Base-by-base conservation (phyloP, 495 filamentous ascomycete genomes). In the Friedmanniomyces endolithicus region DNA sequence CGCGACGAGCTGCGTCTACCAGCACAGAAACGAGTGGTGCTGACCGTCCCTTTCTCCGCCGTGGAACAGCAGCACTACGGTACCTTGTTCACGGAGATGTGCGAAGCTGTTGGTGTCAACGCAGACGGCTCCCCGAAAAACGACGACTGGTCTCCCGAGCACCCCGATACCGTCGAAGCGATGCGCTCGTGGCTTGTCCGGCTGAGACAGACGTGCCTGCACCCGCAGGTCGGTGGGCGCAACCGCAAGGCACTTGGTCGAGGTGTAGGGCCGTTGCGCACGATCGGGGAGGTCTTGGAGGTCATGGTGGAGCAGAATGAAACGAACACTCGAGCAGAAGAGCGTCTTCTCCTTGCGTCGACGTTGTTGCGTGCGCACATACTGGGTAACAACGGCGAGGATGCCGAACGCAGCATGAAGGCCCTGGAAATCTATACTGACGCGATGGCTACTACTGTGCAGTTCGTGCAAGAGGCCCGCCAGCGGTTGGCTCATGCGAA, bases 41-140 rank as follows among this genome's bases (percentile, higher is more conserved):
- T 98, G 50, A 92, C 86, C 0, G 80, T 90, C 51, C 88, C 90
- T 0, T 96, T 96, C 63, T 87, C 82, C 1, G 76, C 85, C 1
- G 75, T 95, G 17, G 92, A 98, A 63, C 85, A 95, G 60, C 86
- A 95, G 63, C 79, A 88, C 53, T 98, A 98, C 63, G 70, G 73
- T 17, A 75, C 78, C 35, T 64, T 90, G 1, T 87, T 86, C 53
- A 74, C 79, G 31, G 69, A 87, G 63, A 88, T 95, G 77, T 82
- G 80, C 40, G 72, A 76, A 7, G 77, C 78, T 0, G 83, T 78
- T 55, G 83, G 83, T 1, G 64, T 96, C 9, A 76, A 83, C 60
- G 55, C 65, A 11, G 69, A 79, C 11, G 90, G 90, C 0, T 71
- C 70, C 11, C 85, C 87, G 1, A 45, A 78, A 1, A 54, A 45